Conservation (phyloP, 306 rosid genomes). For the cucumber (Cucumis sativus) region Cucumber_9930_V3 NC_026657.2:15390501-15391000, state of each 20-base stretch:
- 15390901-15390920: not conserved
- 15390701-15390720: not conserved
- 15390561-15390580: no score
- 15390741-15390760: conserved; percentile 3
- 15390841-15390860: conserved; percentile 4
- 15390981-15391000: no score
- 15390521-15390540: no score
- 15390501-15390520: no score
- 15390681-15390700: not conserved
- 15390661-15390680: not conserved
- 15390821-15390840: not conserved
- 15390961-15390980: no score
- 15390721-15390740: not conserved
- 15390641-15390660: no score
- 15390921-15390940: no score
- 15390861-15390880: not conserved
- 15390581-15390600: no score
- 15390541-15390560: no score
- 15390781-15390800: not conserved
- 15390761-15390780: not conserved
- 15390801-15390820: not conserved
- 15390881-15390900: not conserved
- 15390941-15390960: no score
- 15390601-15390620: no score
- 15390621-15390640: no score